Conservation (phyloP, 2,329 filamentous ascomycete genomes). For the Neurospora sp. region DNA sequence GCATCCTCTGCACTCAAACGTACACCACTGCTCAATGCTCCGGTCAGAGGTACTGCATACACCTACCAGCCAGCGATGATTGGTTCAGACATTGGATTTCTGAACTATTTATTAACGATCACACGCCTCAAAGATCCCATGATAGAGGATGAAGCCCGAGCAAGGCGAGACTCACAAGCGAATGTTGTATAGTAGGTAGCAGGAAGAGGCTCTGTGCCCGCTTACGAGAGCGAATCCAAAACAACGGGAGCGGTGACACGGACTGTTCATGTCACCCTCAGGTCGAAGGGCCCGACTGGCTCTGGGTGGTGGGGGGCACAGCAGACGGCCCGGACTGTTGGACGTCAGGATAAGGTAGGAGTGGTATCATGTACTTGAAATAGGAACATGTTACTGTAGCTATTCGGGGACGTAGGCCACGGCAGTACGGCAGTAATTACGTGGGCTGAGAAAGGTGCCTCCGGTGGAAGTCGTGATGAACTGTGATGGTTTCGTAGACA, state of each 20-base stretch:
- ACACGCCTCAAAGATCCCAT: not conserved
- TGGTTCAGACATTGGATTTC: not conserved
- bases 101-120: not conserved
- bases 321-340: not conserved
- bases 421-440: not conserved
- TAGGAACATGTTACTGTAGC: not conserved
- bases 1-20: not conserved
- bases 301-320: not conserved
- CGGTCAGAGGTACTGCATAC: not conserved
- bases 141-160: not conserved
- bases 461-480: not conserved
- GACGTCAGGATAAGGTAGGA: not conserved
- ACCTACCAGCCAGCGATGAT: not conserved
- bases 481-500: not conserved
- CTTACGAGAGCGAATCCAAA: not conserved
- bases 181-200: not conserved
- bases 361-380: not conserved
- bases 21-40: not conserved
- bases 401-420: not conserved
- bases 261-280: not conserved
- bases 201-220: not conserved
- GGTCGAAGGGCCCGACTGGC: not conserved
- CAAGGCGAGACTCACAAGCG: not conserved
- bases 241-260: not conserved
- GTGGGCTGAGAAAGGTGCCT: not conserved